These are phyloP conservation scores for Gamsiella multidivaricata DNA, from an alignment of 192 early-diverging fungal genomes.

Conservation along the genomic window DNA sequence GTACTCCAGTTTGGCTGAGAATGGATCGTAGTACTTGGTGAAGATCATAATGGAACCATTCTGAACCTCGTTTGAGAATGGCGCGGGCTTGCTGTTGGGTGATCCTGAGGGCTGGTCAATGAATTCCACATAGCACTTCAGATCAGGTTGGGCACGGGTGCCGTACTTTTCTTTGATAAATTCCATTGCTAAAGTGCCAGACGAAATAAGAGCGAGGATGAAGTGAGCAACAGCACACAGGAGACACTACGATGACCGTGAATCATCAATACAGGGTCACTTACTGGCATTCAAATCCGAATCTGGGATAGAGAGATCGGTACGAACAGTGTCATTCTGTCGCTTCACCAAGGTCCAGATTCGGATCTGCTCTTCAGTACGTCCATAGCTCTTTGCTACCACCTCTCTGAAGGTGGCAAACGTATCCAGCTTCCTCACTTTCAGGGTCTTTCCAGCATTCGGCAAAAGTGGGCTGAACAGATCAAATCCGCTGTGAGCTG, in stretches of 20 bases:
- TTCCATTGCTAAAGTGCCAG: constrained; percentile 50
- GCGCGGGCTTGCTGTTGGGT: constrained; percentile 21
- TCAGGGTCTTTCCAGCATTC: constrained; percentile 45
- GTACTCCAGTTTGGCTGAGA: constrained; percentile 68
- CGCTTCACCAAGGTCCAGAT: constrained; percentile 90
- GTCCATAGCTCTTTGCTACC: constrained; percentile 58
- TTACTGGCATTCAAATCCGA: constrained; percentile 58
- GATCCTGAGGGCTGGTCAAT: constrained; percentile 20
- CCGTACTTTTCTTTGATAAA: constrained; percentile 44
- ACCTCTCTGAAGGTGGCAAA: constrained; percentile 64
- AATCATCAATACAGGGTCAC: background rate
- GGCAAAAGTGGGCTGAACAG: constrained; percentile 76
- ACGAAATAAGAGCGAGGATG: background rate
- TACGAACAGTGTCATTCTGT: constrained; percentile 91
- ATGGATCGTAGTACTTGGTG: constrained; percentile 86
- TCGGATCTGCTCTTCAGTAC: constrained; percentile 68
- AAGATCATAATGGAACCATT: constrained; percentile 73
- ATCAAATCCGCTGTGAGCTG: constrained; percentile 86
- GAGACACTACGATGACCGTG: too few species aligned
- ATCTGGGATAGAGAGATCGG: constrained; percentile 76
- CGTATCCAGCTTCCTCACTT: constrained; percentile 69
- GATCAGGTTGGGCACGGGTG: constrained; percentile 35
- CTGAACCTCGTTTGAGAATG: constrained; percentile 1
- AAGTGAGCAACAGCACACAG: background rate
- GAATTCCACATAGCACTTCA: constrained; percentile 55